phyloP scores from a whole-genome alignment of 192 early-diverging fungal species.

The Backusella circina region DNA sequence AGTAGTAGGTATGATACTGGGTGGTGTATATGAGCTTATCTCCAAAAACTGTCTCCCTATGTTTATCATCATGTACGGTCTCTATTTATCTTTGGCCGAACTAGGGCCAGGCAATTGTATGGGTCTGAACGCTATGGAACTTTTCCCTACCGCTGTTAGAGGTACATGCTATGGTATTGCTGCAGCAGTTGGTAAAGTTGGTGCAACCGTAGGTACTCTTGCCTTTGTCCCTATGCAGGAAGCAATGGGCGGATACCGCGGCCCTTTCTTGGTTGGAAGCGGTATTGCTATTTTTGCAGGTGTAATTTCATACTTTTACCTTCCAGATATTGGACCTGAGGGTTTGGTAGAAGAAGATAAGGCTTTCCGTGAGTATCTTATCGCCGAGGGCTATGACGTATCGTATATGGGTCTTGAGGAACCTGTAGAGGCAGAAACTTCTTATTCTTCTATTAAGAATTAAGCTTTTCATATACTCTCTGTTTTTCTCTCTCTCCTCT shows the following conservation, averaged over 20 bases:
- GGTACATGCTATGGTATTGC: slow-evolving; percentile 46
- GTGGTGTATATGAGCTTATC: slow-evolving; percentile 38
- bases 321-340: slow-evolving; percentile 22
- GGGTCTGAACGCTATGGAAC: slow-evolving; percentile 34
- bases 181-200: slow-evolving; percentile 38
- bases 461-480: background rate
- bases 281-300: slow-evolving; percentile 27
- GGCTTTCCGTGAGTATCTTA: slow-evolving; percentile 19
- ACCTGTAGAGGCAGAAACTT: background rate
- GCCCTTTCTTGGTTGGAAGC: slow-evolving; percentile 30
- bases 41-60: slow-evolving; percentile 40
- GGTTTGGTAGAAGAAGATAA: slow-evolving; percentile 25
- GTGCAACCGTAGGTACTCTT: slow-evolving; percentile 32
- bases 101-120: slow-evolving; percentile 42
- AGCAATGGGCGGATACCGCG: slow-evolving; percentile 18
- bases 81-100: slow-evolving; percentile 39
- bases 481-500: background rate
- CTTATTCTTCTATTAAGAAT: background rate
- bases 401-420: slow-evolving; percentile 10
- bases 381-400: slow-evolving; percentile 26
- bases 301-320: slow-evolving; percentile 15
- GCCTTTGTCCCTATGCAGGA: slow-evolving; percentile 31
- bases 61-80: slow-evolving; percentile 45
- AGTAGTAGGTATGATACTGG: slow-evolving; percentile 47
- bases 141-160: slow-evolving; percentile 42